phyloP scores from a whole-genome alignment of 345 rosid species.

The Eutrema japonicum region DNA sequence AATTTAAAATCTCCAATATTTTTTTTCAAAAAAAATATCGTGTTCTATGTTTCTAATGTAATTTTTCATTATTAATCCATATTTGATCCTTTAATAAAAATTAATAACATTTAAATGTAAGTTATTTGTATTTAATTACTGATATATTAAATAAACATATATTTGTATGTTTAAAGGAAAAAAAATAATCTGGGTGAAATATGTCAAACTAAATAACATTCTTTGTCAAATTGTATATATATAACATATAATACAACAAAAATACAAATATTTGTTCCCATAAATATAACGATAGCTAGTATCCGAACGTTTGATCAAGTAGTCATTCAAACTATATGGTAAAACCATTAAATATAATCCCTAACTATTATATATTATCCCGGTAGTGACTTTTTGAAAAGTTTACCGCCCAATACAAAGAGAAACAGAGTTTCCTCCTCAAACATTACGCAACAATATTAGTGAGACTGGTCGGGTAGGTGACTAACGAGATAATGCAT shows the following conservation, averaged over 20 bases:
- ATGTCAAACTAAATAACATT: no score
- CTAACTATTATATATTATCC: background rate
- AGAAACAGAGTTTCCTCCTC: background rate
- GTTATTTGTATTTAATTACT: no score
- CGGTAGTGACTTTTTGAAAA: slow-evolving; percentile 13
- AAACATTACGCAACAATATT: slow-evolving; percentile 14
- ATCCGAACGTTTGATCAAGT: slow-evolving; percentile 12
- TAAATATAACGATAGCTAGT: background rate
- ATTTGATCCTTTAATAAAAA: no score
- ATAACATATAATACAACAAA: no score
- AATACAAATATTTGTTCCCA: background rate
- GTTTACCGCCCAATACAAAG: slow-evolving; percentile 30
- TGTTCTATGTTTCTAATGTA: no score
- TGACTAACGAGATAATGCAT: slow-evolving; percentile 42
- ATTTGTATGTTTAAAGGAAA: no score
- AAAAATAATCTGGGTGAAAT: no score
- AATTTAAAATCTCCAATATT: background rate
- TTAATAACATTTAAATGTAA: no score
- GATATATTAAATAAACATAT: no score
- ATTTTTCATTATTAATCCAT: no score
- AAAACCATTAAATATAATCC: slow-evolving; percentile 1
- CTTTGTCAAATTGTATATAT: no score
- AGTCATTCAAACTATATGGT: slow-evolving; percentile 13
- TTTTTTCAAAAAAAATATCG: no score
- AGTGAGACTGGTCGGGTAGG: slow-evolving; percentile 40